Evolutionary conservation across 768 basidiomycete species (phyloP).

Genomic region (Pisolithus orientalis): DNA sequence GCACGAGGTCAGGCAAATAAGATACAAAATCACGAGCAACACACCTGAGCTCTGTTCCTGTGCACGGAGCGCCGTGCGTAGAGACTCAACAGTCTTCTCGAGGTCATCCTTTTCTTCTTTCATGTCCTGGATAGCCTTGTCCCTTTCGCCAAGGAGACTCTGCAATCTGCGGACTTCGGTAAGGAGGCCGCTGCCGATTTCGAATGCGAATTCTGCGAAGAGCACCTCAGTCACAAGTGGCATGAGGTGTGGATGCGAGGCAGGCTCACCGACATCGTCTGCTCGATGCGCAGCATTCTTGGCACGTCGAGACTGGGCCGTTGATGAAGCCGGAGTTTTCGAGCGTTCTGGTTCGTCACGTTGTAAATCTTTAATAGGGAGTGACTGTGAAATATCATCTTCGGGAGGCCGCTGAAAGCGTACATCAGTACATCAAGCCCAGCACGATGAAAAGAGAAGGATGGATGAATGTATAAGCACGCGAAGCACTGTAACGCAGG

Average conservation of each 20-base stretch:
- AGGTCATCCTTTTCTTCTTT: constrained; percentile 90
- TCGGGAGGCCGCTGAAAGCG: constrained; percentile 39
- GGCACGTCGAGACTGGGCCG: constrained; percentile 81
- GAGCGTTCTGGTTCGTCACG: constrained; percentile 57
- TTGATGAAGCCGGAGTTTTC: constrained; percentile 59
- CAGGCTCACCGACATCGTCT: constrained; percentile 74
- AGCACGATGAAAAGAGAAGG: neutral
- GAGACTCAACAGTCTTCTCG: constrained; percentile 69
- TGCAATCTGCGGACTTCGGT: constrained; percentile 91
- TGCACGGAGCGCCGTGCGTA: constrained; percentile 65
- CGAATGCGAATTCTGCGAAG: constrained; percentile 87
- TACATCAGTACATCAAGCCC: constrained; percentile 5
- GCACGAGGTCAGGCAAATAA: constrained; percentile 2
- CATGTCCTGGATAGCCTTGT: constrained; percentile 87
- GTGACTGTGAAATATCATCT: constrained; percentile 39
- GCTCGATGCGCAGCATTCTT: constrained; percentile 90
- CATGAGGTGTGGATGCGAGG: constrained; percentile 7
- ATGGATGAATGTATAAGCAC: neutral
- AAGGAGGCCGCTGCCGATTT: constrained; percentile 89
- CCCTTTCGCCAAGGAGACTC: constrained; percentile 83
- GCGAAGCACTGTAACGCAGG: too few relatives aligned
- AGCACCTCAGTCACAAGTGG: constrained; percentile 13
- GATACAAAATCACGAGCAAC: constrained; percentile 13
- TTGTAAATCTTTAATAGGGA: constrained; percentile 45
- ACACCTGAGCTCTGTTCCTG: constrained; percentile 79